phyloP scores from a whole-genome alignment of 768 basidiomycete genomes.

The Leccinum fibrillosum region DNA sequence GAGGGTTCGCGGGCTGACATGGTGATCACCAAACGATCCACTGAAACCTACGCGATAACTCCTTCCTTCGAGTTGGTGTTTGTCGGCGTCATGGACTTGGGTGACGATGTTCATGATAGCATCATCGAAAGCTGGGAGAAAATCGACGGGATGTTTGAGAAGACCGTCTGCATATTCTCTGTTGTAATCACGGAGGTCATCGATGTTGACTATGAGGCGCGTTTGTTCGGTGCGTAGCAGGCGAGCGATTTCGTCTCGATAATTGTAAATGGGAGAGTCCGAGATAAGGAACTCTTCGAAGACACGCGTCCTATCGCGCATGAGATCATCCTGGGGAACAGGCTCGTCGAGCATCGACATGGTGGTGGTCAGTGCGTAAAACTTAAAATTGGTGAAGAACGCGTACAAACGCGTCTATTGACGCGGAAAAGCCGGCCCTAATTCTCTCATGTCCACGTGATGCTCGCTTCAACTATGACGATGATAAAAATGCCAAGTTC shows the following conservation, averaged over 20 bases:
- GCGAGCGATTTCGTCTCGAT: conserved; percentile 78
- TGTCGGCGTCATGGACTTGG: conserved; percentile 70
- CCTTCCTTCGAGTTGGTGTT: conserved; percentile 79
- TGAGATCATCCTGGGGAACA: conserved; percentile 63
- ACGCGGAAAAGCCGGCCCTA: conserved; percentile 37
- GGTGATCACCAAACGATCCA: conserved; percentile 97
- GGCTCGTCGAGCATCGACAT: conserved; percentile 49
- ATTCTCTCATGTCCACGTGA: conserved; percentile 12
- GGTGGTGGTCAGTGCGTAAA: conserved; percentile 10
- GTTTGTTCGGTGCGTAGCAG: conserved; percentile 82
- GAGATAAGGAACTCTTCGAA: conserved; percentile 83
- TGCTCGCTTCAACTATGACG: too few relatives aligned
- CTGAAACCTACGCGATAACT: conserved; percentile 87
- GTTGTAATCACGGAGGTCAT: conserved; percentile 91
- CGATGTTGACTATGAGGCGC: conserved; percentile 91
- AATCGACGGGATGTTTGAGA: conserved; percentile 83
- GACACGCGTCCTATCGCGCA: conserved; percentile 71
- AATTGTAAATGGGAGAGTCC: conserved; percentile 68
- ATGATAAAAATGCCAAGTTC: neutral
- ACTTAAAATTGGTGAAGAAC: neutral
- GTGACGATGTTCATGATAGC: conserved; percentile 75
- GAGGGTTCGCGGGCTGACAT: conserved; percentile 92
- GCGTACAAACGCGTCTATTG: conserved; percentile 10
- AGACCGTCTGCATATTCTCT: conserved; percentile 86
- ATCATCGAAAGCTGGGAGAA: conserved; percentile 84